A percentile compares a stretch with the other conserved stretches of the same genome.
Conservation (phyloP, 768 basidiomycete species). For the Rhodosporidiobolus odoratus region DNA sequence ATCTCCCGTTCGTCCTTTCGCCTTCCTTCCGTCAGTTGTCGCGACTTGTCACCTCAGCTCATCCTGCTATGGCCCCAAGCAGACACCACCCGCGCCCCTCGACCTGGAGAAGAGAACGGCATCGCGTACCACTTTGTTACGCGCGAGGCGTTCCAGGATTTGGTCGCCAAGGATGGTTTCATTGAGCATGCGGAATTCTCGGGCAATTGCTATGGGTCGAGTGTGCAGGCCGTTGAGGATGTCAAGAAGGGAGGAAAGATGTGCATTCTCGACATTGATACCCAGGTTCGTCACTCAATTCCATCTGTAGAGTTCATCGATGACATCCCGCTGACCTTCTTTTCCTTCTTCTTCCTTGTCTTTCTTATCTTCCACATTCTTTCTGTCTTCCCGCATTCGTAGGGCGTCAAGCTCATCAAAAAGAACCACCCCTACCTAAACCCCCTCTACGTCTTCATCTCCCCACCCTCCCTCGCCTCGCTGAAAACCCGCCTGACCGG, state of each 20-base stretch:
- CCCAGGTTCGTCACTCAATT: constrained; percentile 60
- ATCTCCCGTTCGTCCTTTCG: constrained; percentile 66
- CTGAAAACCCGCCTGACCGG: constrained; percentile 66
- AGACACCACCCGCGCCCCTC: constrained; percentile 86
- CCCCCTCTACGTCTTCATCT: constrained; percentile 85
- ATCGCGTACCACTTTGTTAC: constrained; percentile 81
- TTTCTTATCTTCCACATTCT: not conserved
- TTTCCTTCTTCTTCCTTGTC: not conserved
- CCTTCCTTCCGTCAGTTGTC: not conserved
- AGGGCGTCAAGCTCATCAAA: constrained; percentile 92
- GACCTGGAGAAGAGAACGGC: constrained; percentile 75
- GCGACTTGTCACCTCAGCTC: not conserved
- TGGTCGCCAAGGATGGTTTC: constrained; percentile 69
- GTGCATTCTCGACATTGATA: constrained; percentile 93
- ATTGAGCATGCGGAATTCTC: constrained; percentile 94
- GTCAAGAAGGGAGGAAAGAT: constrained; percentile 67
- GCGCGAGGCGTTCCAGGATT: constrained; percentile 62
- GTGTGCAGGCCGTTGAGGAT: constrained; percentile 64
- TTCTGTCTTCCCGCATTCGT: not conserved
- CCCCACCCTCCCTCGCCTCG: constrained; percentile 71
- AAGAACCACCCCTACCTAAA: constrained; percentile 60
- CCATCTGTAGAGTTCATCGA: not conserved
- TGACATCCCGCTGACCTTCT: not conserved
- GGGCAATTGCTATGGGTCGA: constrained; percentile 88
- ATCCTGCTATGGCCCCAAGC: not conserved